phyloP scores from a whole-genome alignment of 106 monocot genomes.

The Dioscorea zingiberensis region DNA sequence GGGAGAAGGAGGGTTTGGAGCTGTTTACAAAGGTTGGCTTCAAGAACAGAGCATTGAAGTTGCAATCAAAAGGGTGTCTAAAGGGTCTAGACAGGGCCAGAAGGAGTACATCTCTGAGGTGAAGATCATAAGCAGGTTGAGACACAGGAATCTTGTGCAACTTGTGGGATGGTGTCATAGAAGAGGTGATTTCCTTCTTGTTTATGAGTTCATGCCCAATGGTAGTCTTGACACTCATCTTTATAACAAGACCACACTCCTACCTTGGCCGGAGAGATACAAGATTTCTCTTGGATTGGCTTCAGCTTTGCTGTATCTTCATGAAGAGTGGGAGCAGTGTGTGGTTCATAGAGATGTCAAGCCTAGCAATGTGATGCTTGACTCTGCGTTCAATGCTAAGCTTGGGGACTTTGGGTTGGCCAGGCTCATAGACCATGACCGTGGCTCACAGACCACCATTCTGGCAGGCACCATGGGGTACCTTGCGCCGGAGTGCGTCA shows the following conservation, averaged over 20 bases:
- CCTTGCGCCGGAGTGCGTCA: neutral
- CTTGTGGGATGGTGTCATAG: neutral
- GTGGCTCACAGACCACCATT: neutral
- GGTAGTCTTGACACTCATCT: neutral
- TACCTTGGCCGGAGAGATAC: neutral
- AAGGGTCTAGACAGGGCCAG: neutral
- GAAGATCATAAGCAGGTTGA: neutral
- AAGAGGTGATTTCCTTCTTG: neutral
- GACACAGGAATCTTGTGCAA: neutral
- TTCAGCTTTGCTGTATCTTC: neutral
- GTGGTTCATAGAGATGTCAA: conserved; percentile 2
- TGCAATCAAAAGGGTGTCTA: neutral
- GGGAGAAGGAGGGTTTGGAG: neutral
- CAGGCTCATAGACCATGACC: neutral
- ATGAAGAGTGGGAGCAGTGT: conserved; percentile 2
- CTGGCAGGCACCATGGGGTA: neutral
- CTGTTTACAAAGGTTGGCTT: neutral
- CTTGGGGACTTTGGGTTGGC: neutral
- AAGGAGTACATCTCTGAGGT: neutral
- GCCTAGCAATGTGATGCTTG: neutral
- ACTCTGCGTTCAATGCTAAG: neutral
- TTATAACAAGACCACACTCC: neutral
- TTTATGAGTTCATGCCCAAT: neutral
- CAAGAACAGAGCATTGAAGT: neutral
- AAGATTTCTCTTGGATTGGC: neutral